Evolutionary conservation across 768 basidiomycete species (phyloP).

Genomic region (Holtermannia corniformis): DNA sequence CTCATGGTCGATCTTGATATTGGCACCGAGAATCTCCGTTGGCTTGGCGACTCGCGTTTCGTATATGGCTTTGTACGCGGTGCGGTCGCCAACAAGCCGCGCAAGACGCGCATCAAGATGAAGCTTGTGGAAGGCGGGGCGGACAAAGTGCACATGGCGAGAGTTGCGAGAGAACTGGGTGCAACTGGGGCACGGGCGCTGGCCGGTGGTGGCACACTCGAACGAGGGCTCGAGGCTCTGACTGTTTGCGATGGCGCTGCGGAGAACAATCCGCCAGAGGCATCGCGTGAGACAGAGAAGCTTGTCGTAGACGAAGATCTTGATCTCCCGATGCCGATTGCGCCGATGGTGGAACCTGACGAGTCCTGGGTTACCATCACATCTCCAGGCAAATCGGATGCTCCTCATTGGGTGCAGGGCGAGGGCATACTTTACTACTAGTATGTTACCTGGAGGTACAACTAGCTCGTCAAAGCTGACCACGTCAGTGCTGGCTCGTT

Average conservation of each 20-base stretch:
- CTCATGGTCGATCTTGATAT: constrained; percentile 35
- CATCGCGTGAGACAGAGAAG: too few relatives aligned
- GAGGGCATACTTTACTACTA: constrained; percentile 37
- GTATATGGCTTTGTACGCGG: constrained; percentile 35
- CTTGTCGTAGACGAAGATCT: constrained; percentile 6
- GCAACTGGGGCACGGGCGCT: constrained; percentile 1
- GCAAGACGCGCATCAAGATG: constrained; percentile 25
- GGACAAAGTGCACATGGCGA: constrained; percentile 24
- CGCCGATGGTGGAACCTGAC: constrained; percentile 23
- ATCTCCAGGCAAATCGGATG: not conserved
- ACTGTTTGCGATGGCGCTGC: not conserved
- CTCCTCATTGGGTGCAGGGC: constrained; percentile 28
- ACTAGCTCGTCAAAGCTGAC: not conserved
- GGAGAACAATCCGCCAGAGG: not conserved
- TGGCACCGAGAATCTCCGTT: constrained; percentile 40
- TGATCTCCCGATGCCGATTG: constrained; percentile 11
- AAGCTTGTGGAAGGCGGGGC: constrained; percentile 24
- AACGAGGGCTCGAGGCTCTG: not conserved
- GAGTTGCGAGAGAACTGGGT: constrained; percentile 11
- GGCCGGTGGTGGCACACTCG: constrained; percentile 3
- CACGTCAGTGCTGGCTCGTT: constrained; percentile 21
- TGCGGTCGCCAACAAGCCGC: constrained; percentile 19
- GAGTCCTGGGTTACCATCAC: constrained; percentile 27
- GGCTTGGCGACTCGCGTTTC: constrained; percentile 42
- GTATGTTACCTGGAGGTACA: constrained; percentile 18